Percentiles rank a stretch among this genome's conserved stretches.
phyloP scores from a whole-genome alignment of 176 grass and related monocot genomes.

The Aechmea fasciata region DNA sequence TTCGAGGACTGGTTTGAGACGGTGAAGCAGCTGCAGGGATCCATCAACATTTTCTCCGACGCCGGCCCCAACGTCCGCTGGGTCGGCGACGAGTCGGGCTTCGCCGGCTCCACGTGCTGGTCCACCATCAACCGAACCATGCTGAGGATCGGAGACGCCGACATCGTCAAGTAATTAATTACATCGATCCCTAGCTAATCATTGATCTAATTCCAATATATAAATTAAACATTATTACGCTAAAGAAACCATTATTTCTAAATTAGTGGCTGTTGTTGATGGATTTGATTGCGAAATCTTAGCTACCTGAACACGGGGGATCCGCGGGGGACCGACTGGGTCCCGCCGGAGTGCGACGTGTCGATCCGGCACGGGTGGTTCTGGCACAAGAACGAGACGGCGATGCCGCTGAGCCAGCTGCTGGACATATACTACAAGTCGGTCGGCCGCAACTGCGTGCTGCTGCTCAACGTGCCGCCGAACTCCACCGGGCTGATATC shows the following conservation, averaged over 20 bases:
- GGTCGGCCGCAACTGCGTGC: constrained; percentile 88
- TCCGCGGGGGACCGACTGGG: constrained; percentile 55
- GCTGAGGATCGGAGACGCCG: constrained; percentile 69
- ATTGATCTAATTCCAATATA: no score
- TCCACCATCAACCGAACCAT: constrained; percentile 64
- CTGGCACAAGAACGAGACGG: constrained; percentile 91
- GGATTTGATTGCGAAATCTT: constrained; percentile 2
- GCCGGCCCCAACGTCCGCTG: constrained; percentile 79
- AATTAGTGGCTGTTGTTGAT: no score
- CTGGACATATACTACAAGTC: constrained; percentile 90
- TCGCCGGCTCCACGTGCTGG: constrained; percentile 75
- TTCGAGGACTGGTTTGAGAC: constrained; percentile 87
- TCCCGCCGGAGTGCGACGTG: constrained; percentile 93
- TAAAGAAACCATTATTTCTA: no score
- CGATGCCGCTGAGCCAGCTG: constrained; percentile 53
- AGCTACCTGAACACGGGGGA: constrained; percentile 83
- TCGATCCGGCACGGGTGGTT: constrained; percentile 91
- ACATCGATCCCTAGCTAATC: neutral
- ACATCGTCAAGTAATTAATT: constrained; percentile 39
- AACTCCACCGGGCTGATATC: constrained; percentile 55
- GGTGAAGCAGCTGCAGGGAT: constrained; percentile 66
- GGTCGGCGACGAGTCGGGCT: constrained; percentile 88
- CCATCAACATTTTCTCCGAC: constrained; percentile 95
- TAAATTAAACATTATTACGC: no score
- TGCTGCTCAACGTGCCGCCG: constrained; percentile 87